Evolutionary conservation across 2,329 filamentous ascomycete species (phyloP), one percentile per base, ranked within the genome.

Genomic region (Leptodontidium sp.): DNA sequence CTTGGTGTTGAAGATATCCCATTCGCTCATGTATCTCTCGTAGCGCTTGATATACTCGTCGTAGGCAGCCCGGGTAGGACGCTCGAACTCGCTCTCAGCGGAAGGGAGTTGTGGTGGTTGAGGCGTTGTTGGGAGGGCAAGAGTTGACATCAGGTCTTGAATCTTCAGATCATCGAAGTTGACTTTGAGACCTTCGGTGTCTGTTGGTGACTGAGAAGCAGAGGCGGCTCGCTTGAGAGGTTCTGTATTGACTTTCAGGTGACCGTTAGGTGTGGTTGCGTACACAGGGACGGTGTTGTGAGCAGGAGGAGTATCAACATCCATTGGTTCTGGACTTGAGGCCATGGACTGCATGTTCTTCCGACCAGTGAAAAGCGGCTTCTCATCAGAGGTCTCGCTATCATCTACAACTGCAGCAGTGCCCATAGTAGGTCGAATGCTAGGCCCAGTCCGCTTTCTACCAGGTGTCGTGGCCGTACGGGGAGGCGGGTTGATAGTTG

Each of bases 281-380:
- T 17, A 80, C 80, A 4, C 68, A 83, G 83, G 40, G 75, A 76
- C 43, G 11, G 70, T 68, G 24, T 78, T 76, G 15, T 75, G 71
- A 11, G 68, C 71, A 59, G 74, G 63, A 59, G 87, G 86, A 4
- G 85, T 83, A 73, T 91, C 88, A 62, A 91, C 89, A 71, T 91
- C 88, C 88, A 91, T 91, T 15, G 88, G 87, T 67, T 85, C 86
- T 2, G 87, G 85, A 70, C 85, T 88, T 8, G 61, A 55, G 5
- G 53, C 29, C 29, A 63, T 50, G 4, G 52, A 26, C 58, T 68
- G 38, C 11, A 59, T 58, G 8, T 61, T 65, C 26, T 67, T 45
- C 82, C 82, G 12, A 78, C 77, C 68, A 26, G 52, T 72, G 55
- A 77, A 78, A 1, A 75, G 64, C 32, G 75, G 72, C 9, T 76